phyloP scores from a whole-genome alignment of 352 stramenopile genomes.

The Peronospora farinosa region DNA sequence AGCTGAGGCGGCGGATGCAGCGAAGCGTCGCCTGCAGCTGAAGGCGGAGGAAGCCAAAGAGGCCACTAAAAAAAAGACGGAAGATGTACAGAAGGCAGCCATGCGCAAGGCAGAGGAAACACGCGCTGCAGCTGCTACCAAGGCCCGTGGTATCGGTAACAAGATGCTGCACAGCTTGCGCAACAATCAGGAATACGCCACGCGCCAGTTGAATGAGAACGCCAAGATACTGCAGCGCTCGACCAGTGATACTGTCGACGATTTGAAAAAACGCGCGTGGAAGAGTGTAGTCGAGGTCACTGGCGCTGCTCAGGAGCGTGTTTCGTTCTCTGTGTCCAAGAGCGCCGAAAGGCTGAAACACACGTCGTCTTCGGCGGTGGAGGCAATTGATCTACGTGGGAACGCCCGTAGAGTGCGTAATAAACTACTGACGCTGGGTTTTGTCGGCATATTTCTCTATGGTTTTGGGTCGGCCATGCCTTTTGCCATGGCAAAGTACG shows the following conservation, averaged over 20 bases:
- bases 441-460: slow-evolving; percentile 64
- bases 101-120: slow-evolving; percentile 24
- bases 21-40: slow-evolving; percentile 15
- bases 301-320: slow-evolving; percentile 28
- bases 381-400: slow-evolving; percentile 45
- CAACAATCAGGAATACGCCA: slow-evolving; percentile 36
- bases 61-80: slow-evolving; percentile 4
- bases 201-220: slow-evolving; percentile 41
- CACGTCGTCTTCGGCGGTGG: slow-evolving; percentile 44
- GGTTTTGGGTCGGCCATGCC: slow-evolving; percentile 61
- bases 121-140: slow-evolving; percentile 15
- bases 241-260: slow-evolving; percentile 35
- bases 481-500: slow-evolving; percentile 62
- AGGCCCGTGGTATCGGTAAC: slow-evolving; percentile 28
- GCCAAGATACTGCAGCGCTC: slow-evolving; percentile 26
- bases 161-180: slow-evolving; percentile 41
- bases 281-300: slow-evolving; percentile 27
- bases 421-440: slow-evolving; percentile 49
- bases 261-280: slow-evolving; percentile 17
- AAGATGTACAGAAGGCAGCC: slow-evolving; percentile 12
- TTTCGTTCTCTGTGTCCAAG: slow-evolving; percentile 32
- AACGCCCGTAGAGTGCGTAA: slow-evolving; percentile 43
- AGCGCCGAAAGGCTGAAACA: slow-evolving; percentile 44
- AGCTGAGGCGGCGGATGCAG: slow-evolving; percentile 4
- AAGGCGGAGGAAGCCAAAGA: slow-evolving; percentile 13